Evolutionary conservation across 2,329 filamentous ascomycete genomes (phyloP), one percentile per base, ranked within the genome.

Genomic region (Arthrobotrys megalospora): DNA sequence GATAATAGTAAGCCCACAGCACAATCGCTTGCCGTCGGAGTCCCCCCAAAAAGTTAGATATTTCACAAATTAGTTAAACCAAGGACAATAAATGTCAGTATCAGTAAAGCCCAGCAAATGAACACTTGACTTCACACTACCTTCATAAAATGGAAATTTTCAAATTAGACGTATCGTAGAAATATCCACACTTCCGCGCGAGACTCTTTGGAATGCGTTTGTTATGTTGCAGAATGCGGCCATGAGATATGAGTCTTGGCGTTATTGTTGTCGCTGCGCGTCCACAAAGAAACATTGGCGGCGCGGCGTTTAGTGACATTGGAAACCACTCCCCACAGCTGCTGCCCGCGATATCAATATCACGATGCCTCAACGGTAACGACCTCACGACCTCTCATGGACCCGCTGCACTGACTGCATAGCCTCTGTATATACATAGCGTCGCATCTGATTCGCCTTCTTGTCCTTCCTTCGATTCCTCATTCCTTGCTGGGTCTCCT

Each of bases 281-380:
- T 68, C 58, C 63, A 68, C 70, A 75, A 75, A 67, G 70, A 45
- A 50, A 32, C 38, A 41, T 19, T 38, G 16, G 36, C 45, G 16
- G 36, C 45, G 28, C 28, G 28, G 14, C 38, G 16, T 41, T 34
- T 36, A 48, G 16, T 48, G 28, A 24, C 41, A 48, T 32, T 47
- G 21, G 60, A 43, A 10, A 58, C 19, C 6, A 11, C 55, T 60
- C 55, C 55, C 69, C 58, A 64, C 68, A 72, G 68, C 68, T 65
- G 32, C 19, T 71, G 16, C 48, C 16, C 19, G 32, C 50, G 45
- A 65, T 73, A 60, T 68, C 21, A 50, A 62, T 48, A 16, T 38
- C 52, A 62, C 43, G 16, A 67, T 75, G 63, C 63, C 63, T 68
- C 45, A 43, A 67, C 70, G 55, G 45, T 75, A 34, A 75, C 70